These are phyloP conservation scores for Sonneratia caseolaris DNA, from an alignment of 345 rosid species.

Conservation along the genomic window DNA sequence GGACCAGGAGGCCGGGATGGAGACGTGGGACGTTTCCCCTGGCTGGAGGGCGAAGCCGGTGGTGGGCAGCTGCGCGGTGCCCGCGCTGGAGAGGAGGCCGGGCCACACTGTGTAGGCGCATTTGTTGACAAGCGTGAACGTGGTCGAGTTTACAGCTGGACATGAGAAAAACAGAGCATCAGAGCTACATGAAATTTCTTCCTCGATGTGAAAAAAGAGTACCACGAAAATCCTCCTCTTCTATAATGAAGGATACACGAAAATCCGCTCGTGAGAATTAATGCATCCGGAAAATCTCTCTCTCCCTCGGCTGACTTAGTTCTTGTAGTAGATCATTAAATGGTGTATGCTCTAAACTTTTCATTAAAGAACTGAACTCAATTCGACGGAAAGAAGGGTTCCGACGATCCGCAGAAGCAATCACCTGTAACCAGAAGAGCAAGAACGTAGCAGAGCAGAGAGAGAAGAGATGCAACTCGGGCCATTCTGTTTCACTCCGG, in stretches of 20 bases:
- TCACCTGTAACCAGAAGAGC: background rate
- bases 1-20: conserved; percentile 43
- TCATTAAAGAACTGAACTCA: no score
- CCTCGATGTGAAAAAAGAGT: background rate
- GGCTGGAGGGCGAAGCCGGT: conserved; percentile 52
- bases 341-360: no score
- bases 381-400: no score
- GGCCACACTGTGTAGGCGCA: conserved; percentile 65
- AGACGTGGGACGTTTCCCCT: conserved; percentile 22
- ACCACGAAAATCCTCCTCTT: no score
- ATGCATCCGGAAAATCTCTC: no score
- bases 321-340: no score
- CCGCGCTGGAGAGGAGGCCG: conserved; percentile 53
- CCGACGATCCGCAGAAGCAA: no score
- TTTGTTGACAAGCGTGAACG: conserved; percentile 41
- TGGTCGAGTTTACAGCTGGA: conserved; percentile 15
- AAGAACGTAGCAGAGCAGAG: background rate
- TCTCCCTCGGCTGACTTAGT: no score
- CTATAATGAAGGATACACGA: no score
- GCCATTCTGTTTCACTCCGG: background rate
- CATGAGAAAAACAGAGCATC: background rate
- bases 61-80: conserved; percentile 37
- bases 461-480: background rate
- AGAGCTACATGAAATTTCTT: background rate
- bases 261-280: no score